Base-by-base conservation (phyloP, 2,329 filamentous ascomycete species). In the Allantophomopsis lycopodina region DNA sequence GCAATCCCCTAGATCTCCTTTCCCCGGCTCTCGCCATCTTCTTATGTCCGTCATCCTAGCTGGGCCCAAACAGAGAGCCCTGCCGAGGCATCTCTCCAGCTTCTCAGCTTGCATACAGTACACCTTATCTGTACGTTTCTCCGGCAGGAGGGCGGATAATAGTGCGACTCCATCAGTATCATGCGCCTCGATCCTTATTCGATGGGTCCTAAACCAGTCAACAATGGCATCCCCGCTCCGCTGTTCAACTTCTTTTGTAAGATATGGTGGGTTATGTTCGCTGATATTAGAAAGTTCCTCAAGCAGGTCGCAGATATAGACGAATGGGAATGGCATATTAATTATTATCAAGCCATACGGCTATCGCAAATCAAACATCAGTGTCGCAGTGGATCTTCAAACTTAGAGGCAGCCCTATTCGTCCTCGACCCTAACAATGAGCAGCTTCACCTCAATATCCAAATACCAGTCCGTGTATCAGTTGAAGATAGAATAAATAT, bases 131-230 rank as follows among this genome's bases (percentile, higher is more conserved):
- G 76, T 78, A 39, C 86, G 69, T 46, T 71, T 77, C 45, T 87
- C 79, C 0, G 87, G 85, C 0, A 93, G 69, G 1, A 95, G 59
- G 2, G 79, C 78, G 1, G 83, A 88, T 0, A 94, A 63, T 2
- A 94, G 60, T 2, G 83, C 79, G 1, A 73, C 62, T 2, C 68
- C 63, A 50, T 78, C 63, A 1, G 72, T 73, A 20, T 69, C 64
- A 7, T 71, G 60, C 0, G 66, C 63, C 51, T 78, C 61, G 13
- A 94, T 66, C 1, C 60, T 58, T 13, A 58, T 56, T 5, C 72
- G 71, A 54, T 94, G 72, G 1, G 64, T 60, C 12, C 56, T 54
- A 57, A 93, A 91, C 87, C 88, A 95, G 20, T 64, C 56, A 8
- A 61, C 52, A 30, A 85, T 65, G 5, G 58, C 60, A n/a, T 59